Conservation (phyloP, 768 basidiomycete genomes). For the Agrocybe praecox region DNA sequence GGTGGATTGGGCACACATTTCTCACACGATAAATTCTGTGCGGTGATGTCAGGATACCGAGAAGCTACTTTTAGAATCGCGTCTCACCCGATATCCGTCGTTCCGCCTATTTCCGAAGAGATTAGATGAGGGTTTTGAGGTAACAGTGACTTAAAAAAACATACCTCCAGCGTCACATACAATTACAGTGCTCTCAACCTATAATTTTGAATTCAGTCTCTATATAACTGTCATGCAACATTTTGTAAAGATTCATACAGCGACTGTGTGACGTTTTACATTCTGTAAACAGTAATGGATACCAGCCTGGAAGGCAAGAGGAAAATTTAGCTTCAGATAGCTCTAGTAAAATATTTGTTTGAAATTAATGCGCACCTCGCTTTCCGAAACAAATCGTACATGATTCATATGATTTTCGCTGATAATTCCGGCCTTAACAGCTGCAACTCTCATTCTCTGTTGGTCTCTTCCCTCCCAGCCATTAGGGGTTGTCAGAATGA, state of each 20-base stretch:
- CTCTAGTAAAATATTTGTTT: background rate
- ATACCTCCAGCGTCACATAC: slow-evolving; percentile 34
- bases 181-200: slow-evolving; percentile 22
- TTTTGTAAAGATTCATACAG: too few relatives aligned
- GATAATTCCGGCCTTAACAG: slow-evolving; percentile 22
- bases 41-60: background rate
- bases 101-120: slow-evolving; percentile 11
- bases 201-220: too few relatives aligned
- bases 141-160: background rate
- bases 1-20: background rate
- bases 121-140: background rate
- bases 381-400: slow-evolving; percentile 26
- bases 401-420: background rate
- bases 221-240: too few relatives aligned
- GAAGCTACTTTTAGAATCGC: background rate
- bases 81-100: slow-evolving; percentile 18
- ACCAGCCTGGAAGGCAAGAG: slow-evolving; percentile 20
- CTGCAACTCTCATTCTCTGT: slow-evolving; percentile 23
- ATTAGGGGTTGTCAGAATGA: slow-evolving; percentile 26
- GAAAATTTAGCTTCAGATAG: too few relatives aligned
- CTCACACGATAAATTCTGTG: slow-evolving; percentile 12
- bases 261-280: background rate
- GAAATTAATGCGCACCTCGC: slow-evolving; percentile 10
- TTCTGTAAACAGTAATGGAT: slow-evolving; percentile 15
- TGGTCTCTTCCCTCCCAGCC: slow-evolving; percentile 26